Conservation (phyloP, 768 basidiomycete species). For the Rhizopogon roseolus region DNA sequence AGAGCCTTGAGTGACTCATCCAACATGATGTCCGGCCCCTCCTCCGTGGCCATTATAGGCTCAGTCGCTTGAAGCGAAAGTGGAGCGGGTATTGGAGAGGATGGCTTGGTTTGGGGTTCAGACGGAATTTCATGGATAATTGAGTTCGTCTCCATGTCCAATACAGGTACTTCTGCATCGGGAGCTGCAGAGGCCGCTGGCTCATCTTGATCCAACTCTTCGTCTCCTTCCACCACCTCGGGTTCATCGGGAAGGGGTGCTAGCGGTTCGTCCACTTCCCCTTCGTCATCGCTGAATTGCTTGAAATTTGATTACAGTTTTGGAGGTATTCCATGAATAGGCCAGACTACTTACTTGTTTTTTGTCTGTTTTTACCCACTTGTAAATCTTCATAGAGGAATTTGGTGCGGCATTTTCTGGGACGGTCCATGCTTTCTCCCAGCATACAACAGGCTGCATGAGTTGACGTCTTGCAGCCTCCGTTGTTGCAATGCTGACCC, state of each 20-base stretch:
- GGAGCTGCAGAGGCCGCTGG: conserved; percentile 34
- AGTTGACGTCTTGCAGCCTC: conserved; percentile 79
- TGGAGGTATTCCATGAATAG: neutral
- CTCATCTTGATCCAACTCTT: conserved; percentile 73
- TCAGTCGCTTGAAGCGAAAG: conserved; percentile 46
- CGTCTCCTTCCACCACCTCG: conserved; percentile 70
- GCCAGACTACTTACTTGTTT: conserved; percentile 50
- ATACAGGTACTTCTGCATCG: conserved; percentile 27
- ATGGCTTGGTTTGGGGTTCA: conserved; percentile 55
- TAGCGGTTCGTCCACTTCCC: conserved; percentile 71
- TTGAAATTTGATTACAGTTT: conserved; percentile 24
- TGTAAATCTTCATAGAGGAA: conserved; percentile 61
- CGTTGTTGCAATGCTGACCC: conserved; percentile 69
- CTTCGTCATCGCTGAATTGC: conserved; percentile 90
- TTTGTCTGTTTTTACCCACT: conserved; percentile 81
- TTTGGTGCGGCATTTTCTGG: conserved; percentile 52
- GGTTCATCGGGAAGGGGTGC: conserved; percentile 76
- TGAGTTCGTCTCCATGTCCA: conserved; percentile 33
- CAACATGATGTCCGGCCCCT: conserved; percentile 35
- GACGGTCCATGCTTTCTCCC: conserved; percentile 74
- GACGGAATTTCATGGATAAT: conserved; percentile 35
- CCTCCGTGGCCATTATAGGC: conserved; percentile 34
- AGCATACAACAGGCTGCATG: conserved; percentile 87
- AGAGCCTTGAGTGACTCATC: conserved; percentile 55
- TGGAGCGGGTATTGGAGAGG: conserved; percentile 65